phyloP scores from a whole-genome alignment of 331 rosid genomes.

The Malus hybrid region DNA sequence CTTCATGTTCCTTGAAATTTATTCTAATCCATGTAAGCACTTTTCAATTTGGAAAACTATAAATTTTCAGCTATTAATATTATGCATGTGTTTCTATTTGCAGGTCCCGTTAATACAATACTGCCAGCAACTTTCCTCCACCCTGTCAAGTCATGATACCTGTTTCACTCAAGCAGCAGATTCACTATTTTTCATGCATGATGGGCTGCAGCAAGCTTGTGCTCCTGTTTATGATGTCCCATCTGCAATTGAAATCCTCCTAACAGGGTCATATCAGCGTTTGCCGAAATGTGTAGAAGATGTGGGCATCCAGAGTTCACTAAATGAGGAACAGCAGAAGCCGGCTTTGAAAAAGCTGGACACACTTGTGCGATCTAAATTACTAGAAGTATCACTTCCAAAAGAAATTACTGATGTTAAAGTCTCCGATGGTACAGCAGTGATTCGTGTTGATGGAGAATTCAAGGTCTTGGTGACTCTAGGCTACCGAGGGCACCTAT shows the following conservation, averaged over 20 bases:
- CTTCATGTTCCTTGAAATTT: background rate
- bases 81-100: conserved; percentile 7
- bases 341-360: conserved; percentile 90
- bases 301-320: conserved; percentile 58
- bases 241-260: conserved; percentile 83
- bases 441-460: conserved; percentile 78
- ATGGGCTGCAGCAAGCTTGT: conserved; percentile 97
- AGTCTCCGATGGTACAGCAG: conserved; percentile 73
- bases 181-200: conserved; percentile 97
- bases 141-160: conserved; percentile 85
- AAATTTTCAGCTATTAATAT: background rate
- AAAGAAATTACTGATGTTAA: conserved; percentile 73
- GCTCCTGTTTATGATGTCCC: conserved; percentile 99
- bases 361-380: conserved; percentile 71
- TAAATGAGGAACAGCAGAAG: conserved; percentile 73
- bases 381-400: conserved; percentile 73
- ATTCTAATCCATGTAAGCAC: background rate
- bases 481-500: conserved; percentile 91
- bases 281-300: conserved; percentile 90
- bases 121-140: conserved; percentile 83
- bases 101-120: conserved; percentile 96
- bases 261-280: conserved; percentile 72
- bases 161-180: conserved; percentile 98
- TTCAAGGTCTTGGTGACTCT: conserved; percentile 82
- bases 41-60: background rate